Evolutionary conservation across 192 early-diverging fungal species (phyloP).

Genomic region (Dissophora globulifera): DNA sequence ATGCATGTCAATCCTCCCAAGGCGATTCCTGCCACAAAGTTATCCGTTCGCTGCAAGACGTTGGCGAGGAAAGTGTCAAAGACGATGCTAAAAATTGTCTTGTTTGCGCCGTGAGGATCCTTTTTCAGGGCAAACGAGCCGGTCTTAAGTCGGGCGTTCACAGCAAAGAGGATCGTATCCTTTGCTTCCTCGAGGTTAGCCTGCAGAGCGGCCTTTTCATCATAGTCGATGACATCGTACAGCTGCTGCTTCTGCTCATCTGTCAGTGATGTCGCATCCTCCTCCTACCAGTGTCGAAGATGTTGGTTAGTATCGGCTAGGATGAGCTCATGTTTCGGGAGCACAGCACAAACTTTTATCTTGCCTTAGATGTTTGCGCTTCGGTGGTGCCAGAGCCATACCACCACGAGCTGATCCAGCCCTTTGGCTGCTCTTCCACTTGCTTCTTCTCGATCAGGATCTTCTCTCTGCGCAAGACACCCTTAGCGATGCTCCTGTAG

Average conservation of each 20-base stretch:
- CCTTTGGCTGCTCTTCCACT: constrained; percentile 52
- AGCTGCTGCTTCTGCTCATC: constrained; percentile 90
- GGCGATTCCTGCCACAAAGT: constrained; percentile 64
- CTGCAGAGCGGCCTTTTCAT: constrained; percentile 75
- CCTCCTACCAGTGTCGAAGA: constrained; percentile 24
- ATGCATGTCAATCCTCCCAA: constrained; percentile 71
- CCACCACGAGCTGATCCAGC: constrained; percentile 64
- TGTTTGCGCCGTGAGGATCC: constrained; percentile 55
- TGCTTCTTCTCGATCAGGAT: constrained; percentile 64
- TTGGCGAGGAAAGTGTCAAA: constrained; percentile 74
- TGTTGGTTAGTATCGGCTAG: neutral
- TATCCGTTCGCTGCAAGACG: constrained; percentile 63
- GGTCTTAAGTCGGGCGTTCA: constrained; percentile 73
- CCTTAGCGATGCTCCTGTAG: constrained; percentile 82
- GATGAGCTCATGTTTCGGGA: neutral
- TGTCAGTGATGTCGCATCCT: constrained; percentile 65
- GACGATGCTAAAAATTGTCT: constrained; percentile 63
- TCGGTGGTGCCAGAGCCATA: constrained; percentile 18
- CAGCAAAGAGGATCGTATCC: constrained; percentile 71
- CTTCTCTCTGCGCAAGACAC: constrained; percentile 77
- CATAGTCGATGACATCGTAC: constrained; percentile 94
- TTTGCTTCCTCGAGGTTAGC: constrained; percentile 67
- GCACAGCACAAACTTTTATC: neutral
- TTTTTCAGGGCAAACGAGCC: constrained; percentile 86
- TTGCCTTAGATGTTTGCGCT: constrained; percentile 8